Base-by-base conservation (phyloP, 1,284 basidiomycete species). In the Ceratobasidium sp. region DNA sequence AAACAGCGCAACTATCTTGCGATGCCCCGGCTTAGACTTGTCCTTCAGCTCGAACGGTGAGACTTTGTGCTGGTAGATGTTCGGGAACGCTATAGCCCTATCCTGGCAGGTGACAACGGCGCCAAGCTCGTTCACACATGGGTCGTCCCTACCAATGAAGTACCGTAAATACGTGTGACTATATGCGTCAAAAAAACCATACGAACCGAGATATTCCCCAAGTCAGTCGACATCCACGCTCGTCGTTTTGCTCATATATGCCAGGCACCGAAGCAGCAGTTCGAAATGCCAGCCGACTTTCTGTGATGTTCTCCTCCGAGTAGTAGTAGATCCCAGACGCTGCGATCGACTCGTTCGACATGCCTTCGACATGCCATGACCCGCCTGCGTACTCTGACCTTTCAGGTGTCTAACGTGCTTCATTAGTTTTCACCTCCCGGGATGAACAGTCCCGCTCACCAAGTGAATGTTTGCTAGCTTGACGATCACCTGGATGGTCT, bases 381-480 rank as follows among this genome's bases (percentile, higher is more conserved):
- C 84, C 84, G 1, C 85, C 85, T 7, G 13, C 54, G 67, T 84
- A 86, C 20, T 69, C 57, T 1, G 84, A 83, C 59, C 82, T 81
- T 52, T 88, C 87, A 0, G 88, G 88, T 0, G 87, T 87, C 33
- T 84, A 75, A 42, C n/a, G n/a, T 79, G 69, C 61, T 66, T 23
- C 46, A 40, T 33, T 23, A 61, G 28, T 10, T 50, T 28, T 23
- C 44, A 13, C n/a, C 44, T 7, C 15, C 23, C 5, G 42, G 38
- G 38, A 56, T 56, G 20, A 10, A 40, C 52, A 40, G 0, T 13
- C 4, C n/a, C 15, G 38, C 77, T 40, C 38, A 78, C 79, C 61
- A 88, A 80, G 12, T 86, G 82, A 70, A 89, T 88, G 79, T 87
- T 88, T 0, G 87, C 87, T 2, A 90, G 82, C 81, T 90, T 90